Base-by-base conservation (phyloP, 2,329 filamentous ascomycete genomes). In the Furcasterigmium sp. region DNA sequence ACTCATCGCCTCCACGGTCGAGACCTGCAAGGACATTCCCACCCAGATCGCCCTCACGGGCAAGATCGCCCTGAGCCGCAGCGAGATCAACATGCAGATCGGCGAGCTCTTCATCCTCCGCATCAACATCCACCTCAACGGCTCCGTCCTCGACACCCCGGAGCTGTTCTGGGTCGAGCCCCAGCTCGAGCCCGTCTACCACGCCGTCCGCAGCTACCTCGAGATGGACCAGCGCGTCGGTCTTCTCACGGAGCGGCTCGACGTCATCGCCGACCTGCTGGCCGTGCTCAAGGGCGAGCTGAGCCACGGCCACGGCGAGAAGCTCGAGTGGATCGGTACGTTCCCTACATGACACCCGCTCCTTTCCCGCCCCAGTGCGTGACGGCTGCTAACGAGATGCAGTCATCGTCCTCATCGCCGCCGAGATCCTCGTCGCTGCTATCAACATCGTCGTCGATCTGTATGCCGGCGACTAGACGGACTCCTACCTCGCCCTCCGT, bases 161-260 rank as follows among this genome's bases (percentile, higher is more conserved):
- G 93, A 98, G 67, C 76, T 98, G 34, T 97, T 98, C 76, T 98
- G 93, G 93, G 87, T 91, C 25, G 93, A 98, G 66, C 93, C 93
- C 8, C 91, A 96, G 64, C 76, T 98, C 7, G 93, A 98, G 58
- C 93, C 93, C 5, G 85, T 98, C 21, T 98, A 98, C 62, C 87
- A 94, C 63, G 93, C 93, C 43, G 93, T 97, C 35, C 77, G 93
- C 45, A 93, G 85, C 60, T 98, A 98, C 62, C 73, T 98, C 17
- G 93, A 98, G 70, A 97, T 98, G 87, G 93, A 97, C 64, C 93
- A 97, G 71, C 76, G 93, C 44, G 91, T 97, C 11, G 82, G 83
- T 19, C 72, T 98, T 30, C 69, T 98, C 58, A 97, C 89, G 10
- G 91, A 97, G 62, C 75, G 93, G 43, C 68, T 98, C 53, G 85